These are phyloP conservation scores for Lagenidium giganteum DNA, from an alignment of 352 stramenopile species.

Conservation along the genomic window DNA sequence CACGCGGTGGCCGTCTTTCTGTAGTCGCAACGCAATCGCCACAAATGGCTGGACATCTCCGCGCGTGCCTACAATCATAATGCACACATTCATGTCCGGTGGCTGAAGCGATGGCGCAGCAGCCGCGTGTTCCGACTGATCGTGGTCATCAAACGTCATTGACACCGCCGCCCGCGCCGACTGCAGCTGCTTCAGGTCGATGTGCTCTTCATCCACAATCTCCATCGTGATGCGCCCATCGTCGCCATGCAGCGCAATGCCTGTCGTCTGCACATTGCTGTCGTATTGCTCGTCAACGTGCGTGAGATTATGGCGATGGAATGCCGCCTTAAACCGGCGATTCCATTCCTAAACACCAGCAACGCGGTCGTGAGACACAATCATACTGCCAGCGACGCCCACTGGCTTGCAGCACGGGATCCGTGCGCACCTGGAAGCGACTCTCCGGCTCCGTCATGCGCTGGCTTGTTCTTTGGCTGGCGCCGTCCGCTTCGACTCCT, in stretches of 20 bases:
- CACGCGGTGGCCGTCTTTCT: constrained; percentile 81
- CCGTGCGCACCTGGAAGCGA: neutral
- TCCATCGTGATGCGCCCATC: constrained; percentile 8
- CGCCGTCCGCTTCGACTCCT: too few relatives aligned
- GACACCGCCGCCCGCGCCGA: constrained; percentile 3
- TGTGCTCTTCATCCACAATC: constrained; percentile 7
- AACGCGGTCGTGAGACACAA: neutral
- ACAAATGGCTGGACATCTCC: constrained; percentile 10
- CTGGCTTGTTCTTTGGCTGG: too few relatives aligned
- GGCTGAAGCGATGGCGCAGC: too few relatives aligned
- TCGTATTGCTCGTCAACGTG: neutral
- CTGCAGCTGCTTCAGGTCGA: constrained; percentile 5
- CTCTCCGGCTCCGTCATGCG: too few relatives aligned
- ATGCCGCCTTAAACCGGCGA: constrained; percentile 1
- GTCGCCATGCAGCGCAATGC: constrained; percentile 4
- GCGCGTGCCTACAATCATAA: constrained; percentile 32
- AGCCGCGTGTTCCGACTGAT: neutral
- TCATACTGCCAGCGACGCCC: neutral
- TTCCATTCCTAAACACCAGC: neutral
- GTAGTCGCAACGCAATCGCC: constrained; percentile 71
- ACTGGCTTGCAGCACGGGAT: constrained; percentile 4
- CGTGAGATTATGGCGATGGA: neutral
- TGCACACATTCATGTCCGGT: constrained; percentile 65
- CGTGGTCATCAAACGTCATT: neutral
- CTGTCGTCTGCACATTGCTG: constrained; percentile 4